phyloP scores from a whole-genome alignment of 73 alveolate species.

The Uronychia binucleata region DNA sequence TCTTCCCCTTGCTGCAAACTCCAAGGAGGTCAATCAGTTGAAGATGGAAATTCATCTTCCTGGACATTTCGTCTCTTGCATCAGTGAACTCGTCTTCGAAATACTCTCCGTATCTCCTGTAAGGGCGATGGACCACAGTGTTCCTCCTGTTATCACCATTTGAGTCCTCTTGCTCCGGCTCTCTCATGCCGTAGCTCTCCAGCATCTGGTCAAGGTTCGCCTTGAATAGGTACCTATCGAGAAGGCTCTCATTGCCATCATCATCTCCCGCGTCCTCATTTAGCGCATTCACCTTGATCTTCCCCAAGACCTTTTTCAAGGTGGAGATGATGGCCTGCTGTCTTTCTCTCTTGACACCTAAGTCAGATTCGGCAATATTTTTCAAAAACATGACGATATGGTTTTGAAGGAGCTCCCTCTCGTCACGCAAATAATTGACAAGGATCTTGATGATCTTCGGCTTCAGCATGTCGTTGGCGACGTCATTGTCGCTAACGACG shows the following conservation, averaged over 20 bases:
- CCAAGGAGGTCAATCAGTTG: constrained; percentile 5
- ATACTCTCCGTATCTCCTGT: not conserved
- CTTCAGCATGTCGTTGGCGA: constrained; percentile 4
- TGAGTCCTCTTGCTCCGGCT: not conserved
- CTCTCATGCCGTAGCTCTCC: not conserved
- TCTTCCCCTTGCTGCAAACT: not conserved
- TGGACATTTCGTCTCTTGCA: not conserved
- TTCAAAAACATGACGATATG: not conserved
- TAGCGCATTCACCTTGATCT: not conserved
- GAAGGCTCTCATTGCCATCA: not conserved
- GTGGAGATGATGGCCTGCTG: not conserved
- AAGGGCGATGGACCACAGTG: not conserved
- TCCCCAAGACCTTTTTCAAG: not conserved
- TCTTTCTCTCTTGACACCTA: constrained; percentile 3
- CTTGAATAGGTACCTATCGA: not conserved
- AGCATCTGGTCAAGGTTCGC: not conserved
- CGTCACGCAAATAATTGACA: not conserved
- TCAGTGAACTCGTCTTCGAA: not conserved
- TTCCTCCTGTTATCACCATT: not conserved
- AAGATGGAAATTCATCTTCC: not conserved
- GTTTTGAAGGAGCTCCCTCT: not conserved
- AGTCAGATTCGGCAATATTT: not conserved
- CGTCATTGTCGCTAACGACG: constrained; percentile 4
- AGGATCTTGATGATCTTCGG: not conserved
- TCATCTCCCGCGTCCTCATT: not conserved